phyloP scores from a whole-genome alignment of 441 rosid species.

The Euphorbia corollata region DNA sequence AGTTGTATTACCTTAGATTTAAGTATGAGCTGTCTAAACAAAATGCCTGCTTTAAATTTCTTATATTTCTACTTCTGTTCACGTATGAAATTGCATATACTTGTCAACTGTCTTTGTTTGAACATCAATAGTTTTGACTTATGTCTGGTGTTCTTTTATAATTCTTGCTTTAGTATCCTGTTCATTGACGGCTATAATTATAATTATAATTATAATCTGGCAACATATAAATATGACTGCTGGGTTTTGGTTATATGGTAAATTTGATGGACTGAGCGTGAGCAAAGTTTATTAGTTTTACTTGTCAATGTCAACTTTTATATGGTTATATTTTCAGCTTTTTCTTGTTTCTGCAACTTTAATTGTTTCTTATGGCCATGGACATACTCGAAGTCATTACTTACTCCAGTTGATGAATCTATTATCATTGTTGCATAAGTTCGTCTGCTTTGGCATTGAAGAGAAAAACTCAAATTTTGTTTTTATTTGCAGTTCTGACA shows the following conservation, averaged over 20 bases:
- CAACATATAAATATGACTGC: background rate
- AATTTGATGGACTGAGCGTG: background rate
- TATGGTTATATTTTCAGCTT: background rate
- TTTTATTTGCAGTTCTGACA: slow-evolving; percentile 33
- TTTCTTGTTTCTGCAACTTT: slow-evolving; percentile 5
- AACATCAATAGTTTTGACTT: background rate
- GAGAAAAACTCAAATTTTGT: slow-evolving; percentile 8
- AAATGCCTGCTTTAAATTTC: background rate
- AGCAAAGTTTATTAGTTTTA: background rate
- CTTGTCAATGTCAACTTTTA: background rate
- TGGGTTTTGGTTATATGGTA: background rate
- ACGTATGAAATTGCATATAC: background rate
- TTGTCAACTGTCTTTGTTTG: background rate
- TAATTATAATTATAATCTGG: background rate
- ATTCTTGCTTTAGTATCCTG: background rate
- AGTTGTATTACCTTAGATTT: too few species aligned
- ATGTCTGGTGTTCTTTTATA: background rate
- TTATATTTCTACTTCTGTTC: background rate
- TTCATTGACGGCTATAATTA: background rate
- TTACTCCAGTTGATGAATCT: background rate
- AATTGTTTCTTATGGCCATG: slow-evolving; percentile 1
- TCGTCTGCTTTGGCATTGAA: slow-evolving; percentile 13
- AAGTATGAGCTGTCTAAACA: background rate
- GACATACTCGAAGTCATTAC: background rate
- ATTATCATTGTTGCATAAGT: slow-evolving; percentile 4